These are phyloP conservation scores for Lachancea lanzarotensis DNA, from an alignment of 805 yeast species.

Conservation along the genomic window DNA sequence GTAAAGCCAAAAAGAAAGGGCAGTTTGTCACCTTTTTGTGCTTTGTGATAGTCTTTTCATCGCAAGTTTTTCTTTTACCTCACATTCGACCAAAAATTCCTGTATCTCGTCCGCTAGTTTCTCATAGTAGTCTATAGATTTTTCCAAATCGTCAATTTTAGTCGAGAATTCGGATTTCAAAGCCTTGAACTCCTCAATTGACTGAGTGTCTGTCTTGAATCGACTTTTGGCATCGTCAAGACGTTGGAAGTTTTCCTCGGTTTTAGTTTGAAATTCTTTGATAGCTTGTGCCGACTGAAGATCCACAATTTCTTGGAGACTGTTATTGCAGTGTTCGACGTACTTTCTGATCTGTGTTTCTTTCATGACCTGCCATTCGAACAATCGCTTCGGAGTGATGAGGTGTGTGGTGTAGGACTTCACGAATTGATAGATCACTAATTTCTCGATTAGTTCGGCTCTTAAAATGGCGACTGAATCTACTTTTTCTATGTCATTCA, in stretches of 20 bases:
- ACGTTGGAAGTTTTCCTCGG: slow-evolving; percentile 19
- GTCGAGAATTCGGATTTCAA: slow-evolving; percentile 16
- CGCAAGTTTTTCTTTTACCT: slow-evolving; percentile 34
- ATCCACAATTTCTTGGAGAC: slow-evolving; percentile 24
- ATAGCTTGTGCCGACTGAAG: slow-evolving; percentile 25
- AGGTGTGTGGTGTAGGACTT: too few species aligned
- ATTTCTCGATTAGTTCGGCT: too few species aligned
- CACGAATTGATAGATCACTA: too few species aligned
- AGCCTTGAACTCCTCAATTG: slow-evolving; percentile 26
- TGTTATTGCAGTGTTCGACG: slow-evolving; percentile 18
- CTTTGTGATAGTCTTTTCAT: slow-evolving; percentile 14
- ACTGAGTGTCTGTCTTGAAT: slow-evolving; percentile 22
- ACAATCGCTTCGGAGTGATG: too few species aligned
- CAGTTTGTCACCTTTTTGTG: background rate
- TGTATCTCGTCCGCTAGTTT: slow-evolving; percentile 51
- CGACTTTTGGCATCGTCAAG: slow-evolving; percentile 17
- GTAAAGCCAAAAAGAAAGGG: slow-evolving; percentile 27
- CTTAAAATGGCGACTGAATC: too few species aligned
- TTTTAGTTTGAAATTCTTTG: slow-evolving; percentile 20
- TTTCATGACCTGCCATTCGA: slow-evolving; percentile 4
- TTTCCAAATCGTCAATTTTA: slow-evolving; percentile 30
- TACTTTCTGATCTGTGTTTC: slow-evolving; percentile 16
- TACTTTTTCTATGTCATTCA: too few species aligned
- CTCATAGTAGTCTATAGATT: slow-evolving; percentile 37
- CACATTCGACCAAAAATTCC: slow-evolving; percentile 53